Conservation (phyloP, 2,329 filamentous ascomycete genomes). For the Phoma sp. region DNA sequence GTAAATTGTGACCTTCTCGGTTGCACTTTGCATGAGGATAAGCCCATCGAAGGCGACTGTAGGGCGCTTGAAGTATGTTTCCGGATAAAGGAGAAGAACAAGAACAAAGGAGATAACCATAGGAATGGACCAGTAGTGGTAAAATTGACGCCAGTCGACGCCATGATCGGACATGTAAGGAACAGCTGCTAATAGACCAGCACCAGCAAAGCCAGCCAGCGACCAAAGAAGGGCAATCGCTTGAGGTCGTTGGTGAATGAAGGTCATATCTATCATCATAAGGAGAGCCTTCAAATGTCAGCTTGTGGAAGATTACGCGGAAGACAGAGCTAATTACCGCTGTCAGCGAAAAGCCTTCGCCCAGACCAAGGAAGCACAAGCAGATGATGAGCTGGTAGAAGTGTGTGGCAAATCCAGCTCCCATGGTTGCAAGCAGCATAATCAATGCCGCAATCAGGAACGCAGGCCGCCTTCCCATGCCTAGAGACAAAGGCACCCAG, state of each 20-base stretch:
- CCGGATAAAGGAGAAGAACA: constrained; percentile 44
- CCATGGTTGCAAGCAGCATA: constrained; percentile 35
- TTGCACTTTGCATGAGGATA: constrained; percentile 49
- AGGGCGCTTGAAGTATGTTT: constrained; percentile 53
- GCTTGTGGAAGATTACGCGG: background rate
- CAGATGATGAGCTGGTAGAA: constrained; percentile 41
- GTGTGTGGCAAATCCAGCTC: constrained; percentile 32
- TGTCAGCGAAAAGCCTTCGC: constrained; percentile 41
- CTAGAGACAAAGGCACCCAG: constrained; percentile 50
- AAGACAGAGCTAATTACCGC: constrained; percentile 26
- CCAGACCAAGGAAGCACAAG: constrained; percentile 45
- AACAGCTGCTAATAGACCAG: constrained; percentile 32
- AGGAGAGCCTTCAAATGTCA: constrained; percentile 40
- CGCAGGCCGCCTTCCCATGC: constrained; percentile 49
- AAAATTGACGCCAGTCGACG: constrained; percentile 45
- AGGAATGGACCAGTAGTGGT: constrained; percentile 40
- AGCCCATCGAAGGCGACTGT: constrained; percentile 53
- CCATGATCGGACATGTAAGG: constrained; percentile 37
- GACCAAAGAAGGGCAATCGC: constrained; percentile 48
- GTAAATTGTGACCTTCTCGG: constrained; percentile 51
- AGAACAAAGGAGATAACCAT: constrained; percentile 34
- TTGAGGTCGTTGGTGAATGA: constrained; percentile 49
- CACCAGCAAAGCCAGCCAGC: constrained; percentile 34
- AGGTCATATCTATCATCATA: constrained; percentile 51
- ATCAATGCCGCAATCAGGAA: constrained; percentile 42